These are phyloP conservation scores for Citrus inodora DNA, from an alignment of 345 rosid species.

Conservation along the genomic window DNA sequence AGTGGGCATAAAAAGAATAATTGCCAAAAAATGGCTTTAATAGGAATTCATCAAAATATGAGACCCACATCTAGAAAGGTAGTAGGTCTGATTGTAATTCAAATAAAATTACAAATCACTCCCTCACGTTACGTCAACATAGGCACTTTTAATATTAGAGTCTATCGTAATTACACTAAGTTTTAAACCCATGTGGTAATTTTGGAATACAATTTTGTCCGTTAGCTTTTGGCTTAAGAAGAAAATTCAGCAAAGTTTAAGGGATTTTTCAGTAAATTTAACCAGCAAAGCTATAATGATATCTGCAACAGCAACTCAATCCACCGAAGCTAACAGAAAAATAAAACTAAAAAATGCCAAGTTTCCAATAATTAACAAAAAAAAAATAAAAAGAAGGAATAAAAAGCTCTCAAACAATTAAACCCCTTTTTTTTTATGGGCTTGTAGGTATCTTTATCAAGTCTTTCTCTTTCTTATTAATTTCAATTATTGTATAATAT, in stretches of 20 bases:
- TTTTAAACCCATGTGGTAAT: background rate
- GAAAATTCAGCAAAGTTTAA: slow-evolving; percentile 10
- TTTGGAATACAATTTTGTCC: background rate
- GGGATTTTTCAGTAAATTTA: slow-evolving; percentile 20
- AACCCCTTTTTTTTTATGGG: background rate
- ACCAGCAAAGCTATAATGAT: slow-evolving; percentile 18
- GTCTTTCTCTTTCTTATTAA: slow-evolving; percentile 7
- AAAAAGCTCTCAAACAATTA: slow-evolving; percentile 2
- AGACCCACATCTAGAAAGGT: background rate
- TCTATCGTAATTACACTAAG: background rate
- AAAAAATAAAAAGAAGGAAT: background rate
- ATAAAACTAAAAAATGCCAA: background rate
- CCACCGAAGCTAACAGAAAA: slow-evolving; percentile 19
- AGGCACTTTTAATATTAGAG: background rate
- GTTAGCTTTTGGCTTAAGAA: background rate
- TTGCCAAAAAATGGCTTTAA: background rate
- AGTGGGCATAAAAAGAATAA: background rate
- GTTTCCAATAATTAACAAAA: background rate
- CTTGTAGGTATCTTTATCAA: slow-evolving; percentile 22
- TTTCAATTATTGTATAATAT: background rate
- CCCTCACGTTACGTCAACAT: background rate
- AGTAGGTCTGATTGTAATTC: background rate
- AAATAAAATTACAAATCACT: background rate
- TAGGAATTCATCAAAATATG: background rate
- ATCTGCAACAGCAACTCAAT: slow-evolving; percentile 31